These are phyloP conservation scores for Leucosporidium yakuticum DNA, from an alignment of 768 basidiomycete species.

Conservation along the genomic window DNA sequence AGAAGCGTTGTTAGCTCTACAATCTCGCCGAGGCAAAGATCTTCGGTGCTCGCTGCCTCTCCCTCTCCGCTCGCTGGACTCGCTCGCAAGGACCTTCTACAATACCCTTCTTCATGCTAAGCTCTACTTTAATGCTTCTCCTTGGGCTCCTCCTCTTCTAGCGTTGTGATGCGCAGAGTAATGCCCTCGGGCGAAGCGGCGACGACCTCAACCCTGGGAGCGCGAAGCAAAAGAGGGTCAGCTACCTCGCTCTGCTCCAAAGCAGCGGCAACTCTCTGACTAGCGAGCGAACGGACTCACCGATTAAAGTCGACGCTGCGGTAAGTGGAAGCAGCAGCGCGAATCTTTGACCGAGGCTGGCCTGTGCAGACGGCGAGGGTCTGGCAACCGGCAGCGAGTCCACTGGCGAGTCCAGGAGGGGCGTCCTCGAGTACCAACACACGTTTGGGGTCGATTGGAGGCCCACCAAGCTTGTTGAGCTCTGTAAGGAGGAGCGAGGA, in stretches of 20 bases:
- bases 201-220: slow-evolving; percentile 30
- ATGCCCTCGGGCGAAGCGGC: slow-evolving; percentile 12
- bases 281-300: slow-evolving; percentile 36
- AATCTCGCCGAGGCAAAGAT: no score
- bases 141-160: slow-evolving; percentile 30
- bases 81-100: no score
- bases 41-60: no score
- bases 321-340: slow-evolving; percentile 56
- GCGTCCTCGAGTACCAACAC: slow-evolving; percentile 79
- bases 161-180: slow-evolving; percentile 21
- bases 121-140: not conserved
- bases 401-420: slow-evolving; percentile 69
- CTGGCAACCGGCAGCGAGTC: slow-evolving; percentile 65
- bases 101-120: no score
- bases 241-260: no score
- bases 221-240: no score
- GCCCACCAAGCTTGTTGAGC: not conserved
- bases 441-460: slow-evolving; percentile 10
- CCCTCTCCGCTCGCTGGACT: no score
- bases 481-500: not conserved
- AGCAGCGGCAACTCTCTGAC: no score
- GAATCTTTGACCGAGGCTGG: slow-evolving; percentile 56
- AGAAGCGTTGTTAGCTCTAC: no score
- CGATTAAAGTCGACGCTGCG: slow-evolving; percentile 65
- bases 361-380: slow-evolving; percentile 82